Conservation (phyloP, 129 eudicot genomes). For the Pseudognaphalium luteoalbum region DNA sequence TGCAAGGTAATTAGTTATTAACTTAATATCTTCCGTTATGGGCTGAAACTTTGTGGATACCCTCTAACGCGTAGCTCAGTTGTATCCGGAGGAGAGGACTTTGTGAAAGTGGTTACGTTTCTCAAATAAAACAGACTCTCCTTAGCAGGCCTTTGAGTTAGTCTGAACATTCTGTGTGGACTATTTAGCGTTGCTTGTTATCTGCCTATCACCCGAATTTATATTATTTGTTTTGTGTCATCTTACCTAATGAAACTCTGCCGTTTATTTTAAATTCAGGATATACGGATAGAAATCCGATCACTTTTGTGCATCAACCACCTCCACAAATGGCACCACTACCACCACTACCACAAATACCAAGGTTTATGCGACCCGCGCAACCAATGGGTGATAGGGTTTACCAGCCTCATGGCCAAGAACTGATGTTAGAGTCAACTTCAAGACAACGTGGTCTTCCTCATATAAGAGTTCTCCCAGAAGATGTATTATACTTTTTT, state of each 20-base stretch:
- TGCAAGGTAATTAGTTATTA: slow-evolving; percentile 44
- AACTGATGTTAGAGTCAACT: slow-evolving; percentile 44
- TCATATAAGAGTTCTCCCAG: slow-evolving; percentile 75
- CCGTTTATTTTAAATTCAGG: slow-evolving; percentile 29
- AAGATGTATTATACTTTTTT: slow-evolving; percentile 57
- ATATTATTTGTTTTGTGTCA: neutral
- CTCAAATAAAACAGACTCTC: no score
- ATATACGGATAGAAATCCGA: slow-evolving; percentile 47
- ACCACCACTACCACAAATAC: slow-evolving; percentile 49
- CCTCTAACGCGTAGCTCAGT: no score
- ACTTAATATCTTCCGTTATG: neutral
- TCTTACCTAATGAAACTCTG: neutral
- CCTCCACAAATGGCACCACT: slow-evolving; percentile 33
- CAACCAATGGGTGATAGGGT: slow-evolving; percentile 58
- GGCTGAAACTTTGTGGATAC: no score
- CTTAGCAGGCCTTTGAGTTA: no score
- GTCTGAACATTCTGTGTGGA: no score
- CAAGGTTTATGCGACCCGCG: slow-evolving; percentile 52
- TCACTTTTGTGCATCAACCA: slow-evolving; percentile 53
- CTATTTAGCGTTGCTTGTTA: no score
- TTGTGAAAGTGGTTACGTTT: no score
- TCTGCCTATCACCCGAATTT: neutral
- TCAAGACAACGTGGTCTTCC: slow-evolving; percentile 62
- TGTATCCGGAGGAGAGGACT: no score
- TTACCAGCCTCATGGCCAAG: slow-evolving; percentile 62